These are phyloP conservation scores for Epichloe bromicola DNA, from an alignment of 2,329 filamentous ascomycete genomes.

Conservation along the genomic window DNA sequence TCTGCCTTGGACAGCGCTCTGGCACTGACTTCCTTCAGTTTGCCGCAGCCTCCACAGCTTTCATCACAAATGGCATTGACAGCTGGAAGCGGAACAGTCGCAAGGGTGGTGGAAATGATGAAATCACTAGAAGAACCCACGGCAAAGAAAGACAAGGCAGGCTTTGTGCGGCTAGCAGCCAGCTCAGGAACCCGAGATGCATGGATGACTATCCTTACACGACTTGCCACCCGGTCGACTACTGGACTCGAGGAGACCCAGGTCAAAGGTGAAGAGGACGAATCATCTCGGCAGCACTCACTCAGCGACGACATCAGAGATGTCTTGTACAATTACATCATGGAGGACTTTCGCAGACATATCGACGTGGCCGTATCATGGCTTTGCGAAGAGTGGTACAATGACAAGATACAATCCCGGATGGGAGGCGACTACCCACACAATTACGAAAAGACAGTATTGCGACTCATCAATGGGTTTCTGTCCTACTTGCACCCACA, in stretches of 20 bases:
- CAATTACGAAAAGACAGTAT: conserved; percentile 68
- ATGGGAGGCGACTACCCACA: conserved; percentile 34
- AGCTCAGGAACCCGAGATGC: conserved; percentile 76
- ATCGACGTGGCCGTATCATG: conserved; percentile 86
- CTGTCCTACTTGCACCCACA: conserved; percentile 81
- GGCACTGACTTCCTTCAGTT: conserved; percentile 62
- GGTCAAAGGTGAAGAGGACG: conserved; percentile 49
- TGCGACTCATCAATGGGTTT: conserved; percentile 78
- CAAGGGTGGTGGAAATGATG: conserved; percentile 68
- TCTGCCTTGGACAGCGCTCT: conserved; percentile 29
- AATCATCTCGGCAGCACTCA: conserved; percentile 22
- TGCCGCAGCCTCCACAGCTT: conserved; percentile 64
- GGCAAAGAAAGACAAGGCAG: conserved; percentile 49
- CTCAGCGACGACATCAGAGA: conserved; percentile 65
- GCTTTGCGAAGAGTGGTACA: conserved; percentile 98
- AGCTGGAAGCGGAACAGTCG: conserved; percentile 61
- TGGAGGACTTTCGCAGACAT: conserved; percentile 82
- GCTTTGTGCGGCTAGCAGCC: conserved; percentile 73
- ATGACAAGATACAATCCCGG: conserved; percentile 47
- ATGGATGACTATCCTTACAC: conserved; percentile 79
- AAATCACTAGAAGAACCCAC: conserved; percentile 55
- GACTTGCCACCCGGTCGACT: conserved; percentile 68
- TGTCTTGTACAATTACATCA: conserved; percentile 67
- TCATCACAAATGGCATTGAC: conserved; percentile 58
- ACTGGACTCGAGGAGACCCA: conserved; percentile 51